These are phyloP conservation scores for Penicillium sp. DNA, from an alignment of 2,329 filamentous ascomycete species.

Conservation along the genomic window DNA sequence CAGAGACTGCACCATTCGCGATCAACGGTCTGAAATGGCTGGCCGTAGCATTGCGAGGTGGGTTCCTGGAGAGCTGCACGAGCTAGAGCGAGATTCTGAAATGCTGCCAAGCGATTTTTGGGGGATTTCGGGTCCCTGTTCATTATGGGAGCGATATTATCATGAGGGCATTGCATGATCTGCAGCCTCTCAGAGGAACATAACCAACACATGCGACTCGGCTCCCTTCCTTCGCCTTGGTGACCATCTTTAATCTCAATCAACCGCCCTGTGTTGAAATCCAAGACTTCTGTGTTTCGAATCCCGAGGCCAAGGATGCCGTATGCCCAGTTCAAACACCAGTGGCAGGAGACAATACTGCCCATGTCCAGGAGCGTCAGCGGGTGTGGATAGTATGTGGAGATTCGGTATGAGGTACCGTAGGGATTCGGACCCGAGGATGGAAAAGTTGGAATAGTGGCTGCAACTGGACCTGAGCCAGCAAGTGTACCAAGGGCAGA, in stretches of 20 bases:
- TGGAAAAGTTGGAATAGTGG: slow-evolving; percentile 12
- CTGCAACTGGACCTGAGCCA: not conserved
- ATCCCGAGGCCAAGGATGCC: slow-evolving; percentile 43
- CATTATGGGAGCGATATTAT: slow-evolving; percentile 32
- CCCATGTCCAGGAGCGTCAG: slow-evolving; percentile 40
- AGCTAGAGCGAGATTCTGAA: slow-evolving; percentile 19
- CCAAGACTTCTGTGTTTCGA: slow-evolving; percentile 35
- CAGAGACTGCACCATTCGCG: slow-evolving; percentile 46
- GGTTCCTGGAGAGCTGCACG: not conserved
- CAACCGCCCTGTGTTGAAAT: slow-evolving; percentile 37
- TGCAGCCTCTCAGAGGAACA: slow-evolving; percentile 39
- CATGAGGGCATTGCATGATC: slow-evolving; percentile 38
- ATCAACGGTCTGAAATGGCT: slow-evolving; percentile 7
- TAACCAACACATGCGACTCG: slow-evolving; percentile 40
- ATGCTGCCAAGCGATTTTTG: slow-evolving; percentile 30
- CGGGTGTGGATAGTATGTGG: slow-evolving; percentile 44
- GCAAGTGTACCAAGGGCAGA: not conserved
- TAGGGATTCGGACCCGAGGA: slow-evolving; percentile 8
- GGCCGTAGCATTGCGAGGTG: not conserved
- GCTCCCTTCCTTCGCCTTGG: slow-evolving; percentile 28
- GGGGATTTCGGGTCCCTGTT: slow-evolving; percentile 7
- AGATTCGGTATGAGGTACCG: slow-evolving; percentile 15
- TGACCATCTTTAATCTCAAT: slow-evolving; percentile 45
- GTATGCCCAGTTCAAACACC: slow-evolving; percentile 43
- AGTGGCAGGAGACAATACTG: slow-evolving; percentile 37